Evolutionary conservation across 768 basidiomycete species (phyloP), one percentile per base, ranked within the genome.

Genomic region (Rhodotorula diobovata): DNA sequence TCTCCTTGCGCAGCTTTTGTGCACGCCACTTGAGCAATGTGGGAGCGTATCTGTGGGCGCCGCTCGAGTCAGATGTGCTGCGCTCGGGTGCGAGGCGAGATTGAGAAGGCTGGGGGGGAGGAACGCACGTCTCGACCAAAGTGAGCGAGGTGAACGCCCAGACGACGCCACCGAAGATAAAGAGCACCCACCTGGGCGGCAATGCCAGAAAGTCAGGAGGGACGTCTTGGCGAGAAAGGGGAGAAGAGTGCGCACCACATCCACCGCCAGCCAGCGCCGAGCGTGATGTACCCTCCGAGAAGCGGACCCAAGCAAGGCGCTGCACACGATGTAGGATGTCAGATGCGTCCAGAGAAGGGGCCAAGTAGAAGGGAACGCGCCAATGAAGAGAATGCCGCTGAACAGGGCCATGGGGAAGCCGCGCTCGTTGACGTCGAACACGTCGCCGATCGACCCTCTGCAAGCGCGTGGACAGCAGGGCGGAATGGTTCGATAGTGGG

Each of bases 171-270:
- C 71, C 69, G 37, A 78, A 65, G 35, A 72, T 43, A 30, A 55
- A 41, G 34, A 56, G 12, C 8, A 28, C 10, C 54, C 34, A 68
- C 46, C 46, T 48, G 46, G 7, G 20, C n/a, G 8, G 21, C 28
- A 85, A 63, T 35, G 82, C 79, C 56, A 86, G 71, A 23, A 83
- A 14, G 3, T 84, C 85, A 76, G 86, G 86, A 15, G 78, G 76
- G 0, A 84, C 85, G 0, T 86, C 85, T 66, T 87, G 86, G n/a
- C 87, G 85, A 66, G 88, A 83, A 86, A 88, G 89, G 43, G 11
- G 56, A 8, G 35, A 55, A 34, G 28, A 50, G 12, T 3, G 21
- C 10, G 45, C 28, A 68, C 81, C 86, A 89, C 2, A 88, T 82
- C 85, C 86, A 87, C 73, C 87, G 77, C 88, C 88, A 90, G 15